Base-by-base conservation (phyloP, 331 rosid species). In the Malus hybrid region DNA sequence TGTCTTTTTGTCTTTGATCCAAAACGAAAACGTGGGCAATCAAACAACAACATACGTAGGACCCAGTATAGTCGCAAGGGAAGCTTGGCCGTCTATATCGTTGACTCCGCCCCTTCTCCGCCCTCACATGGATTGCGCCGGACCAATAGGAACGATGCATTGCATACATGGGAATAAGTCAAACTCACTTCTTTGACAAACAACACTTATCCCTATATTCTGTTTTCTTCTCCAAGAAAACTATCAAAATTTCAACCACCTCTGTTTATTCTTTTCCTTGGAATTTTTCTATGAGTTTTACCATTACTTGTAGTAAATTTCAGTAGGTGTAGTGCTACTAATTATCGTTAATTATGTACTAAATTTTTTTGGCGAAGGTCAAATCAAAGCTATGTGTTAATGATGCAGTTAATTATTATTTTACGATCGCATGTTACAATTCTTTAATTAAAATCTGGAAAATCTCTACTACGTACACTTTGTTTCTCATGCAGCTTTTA, bases 41-140 rank as follows among this genome's bases (percentile, higher is more conserved):
- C 69, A 76, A 81, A 67, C 50, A 82, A 72, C 1, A 62, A 46
- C 42, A 29, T 4, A 22, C 11, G 44, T 66, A 71, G 80, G 77
- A 19, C 75, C 80, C 76, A 34, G 12, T 55, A 7, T 72, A 50
- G 78, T 60, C 65, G 76, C 57, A 12, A 81, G 36, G 70, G 56
- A 28, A 42, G 18, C 16, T 36, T 12, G 14, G 80, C 64, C 78
- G 83, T 79, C 79, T 71, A 28, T 20, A 61, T 75, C 75, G 73
- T 83, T 75, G 86, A 80, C 84, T 68, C 29, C 29, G 60, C 52
- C 67, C 20, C 69, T 54, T 34, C 42, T 54, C 27, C 68, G 48
- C 66, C 46, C 69, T 16, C 85, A 67, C 85, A 63, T 82, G 79
- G 63, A 72, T 57, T 62, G 28, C 79, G 82, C 85, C 79, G 79